Evolutionary conservation across 331 rosid genomes (phyloP).

Genomic region (Acacia pycnantha): DNA sequence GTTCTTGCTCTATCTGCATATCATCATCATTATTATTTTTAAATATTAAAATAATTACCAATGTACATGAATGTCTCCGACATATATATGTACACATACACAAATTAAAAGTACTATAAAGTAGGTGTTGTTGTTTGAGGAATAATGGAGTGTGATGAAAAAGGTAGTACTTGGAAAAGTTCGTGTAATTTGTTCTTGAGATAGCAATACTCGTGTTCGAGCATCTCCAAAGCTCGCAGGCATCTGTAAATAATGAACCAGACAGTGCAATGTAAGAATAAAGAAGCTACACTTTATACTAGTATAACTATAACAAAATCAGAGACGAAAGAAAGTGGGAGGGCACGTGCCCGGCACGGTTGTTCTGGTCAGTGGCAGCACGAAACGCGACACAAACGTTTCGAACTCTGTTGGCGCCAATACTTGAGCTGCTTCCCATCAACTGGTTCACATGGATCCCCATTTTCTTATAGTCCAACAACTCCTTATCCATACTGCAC

Average conservation of each 20-base stretch:
- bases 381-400: conserved; percentile 92
- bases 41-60: not conserved
- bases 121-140: not conserved
- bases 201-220: conserved; percentile 91
- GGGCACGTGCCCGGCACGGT: conserved; percentile 59
- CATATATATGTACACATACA: not conserved
- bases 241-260: conserved; percentile 47
- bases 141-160: no score
- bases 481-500: conserved; percentile 66
- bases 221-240: conserved; percentile 80
- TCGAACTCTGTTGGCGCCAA: conserved; percentile 88
- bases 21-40: not conserved
- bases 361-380: conserved; percentile 72
- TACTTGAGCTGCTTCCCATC: conserved; percentile 93
- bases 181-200: conserved; percentile 91
- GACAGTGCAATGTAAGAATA: not conserved
- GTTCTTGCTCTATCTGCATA: conserved; percentile 75
- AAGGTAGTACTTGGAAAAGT: conserved; percentile 67
- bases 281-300: not conserved
- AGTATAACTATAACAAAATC: not conserved
- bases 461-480: conserved; percentile 72
- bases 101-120: not conserved
- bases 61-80: not conserved
- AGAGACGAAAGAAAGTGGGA: not conserved
- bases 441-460: conserved; percentile 92